A percentile compares a stretch with the other conserved stretches of the same genome.
phyloP scores from a whole-genome alignment of 2,329 filamentous ascomycete genomes.

The Diplodia mutila region DNA sequence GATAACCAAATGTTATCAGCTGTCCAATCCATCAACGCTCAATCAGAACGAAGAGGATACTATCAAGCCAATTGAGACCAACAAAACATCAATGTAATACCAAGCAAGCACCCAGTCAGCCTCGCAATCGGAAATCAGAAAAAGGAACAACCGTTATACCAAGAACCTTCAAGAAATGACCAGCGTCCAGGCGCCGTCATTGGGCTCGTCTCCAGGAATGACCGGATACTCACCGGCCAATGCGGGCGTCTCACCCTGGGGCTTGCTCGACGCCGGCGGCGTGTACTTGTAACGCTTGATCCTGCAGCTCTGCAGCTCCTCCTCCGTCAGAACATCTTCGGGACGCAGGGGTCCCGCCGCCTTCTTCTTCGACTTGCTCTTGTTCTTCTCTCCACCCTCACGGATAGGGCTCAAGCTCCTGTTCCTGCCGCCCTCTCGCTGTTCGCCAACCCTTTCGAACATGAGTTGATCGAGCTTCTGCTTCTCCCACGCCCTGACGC shows the following conservation, averaged over 20 bases:
- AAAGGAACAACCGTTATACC: neutral
- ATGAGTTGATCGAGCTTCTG: neutral
- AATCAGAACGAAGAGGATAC: neutral
- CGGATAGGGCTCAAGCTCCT: slow-evolving; percentile 31
- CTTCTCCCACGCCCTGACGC: slow-evolving; percentile 7
- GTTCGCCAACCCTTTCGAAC: neutral
- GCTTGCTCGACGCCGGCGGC: slow-evolving; percentile 27
- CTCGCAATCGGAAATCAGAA: neutral
- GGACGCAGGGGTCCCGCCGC: neutral
- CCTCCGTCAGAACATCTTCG: neutral
- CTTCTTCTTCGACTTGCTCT: slow-evolving; percentile 9
- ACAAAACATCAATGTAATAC: neutral
- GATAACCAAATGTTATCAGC: neutral
- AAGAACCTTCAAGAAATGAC: neutral
- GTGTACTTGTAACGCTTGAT: slow-evolving; percentile 38
- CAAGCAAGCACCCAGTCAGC: neutral
- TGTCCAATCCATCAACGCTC: neutral
- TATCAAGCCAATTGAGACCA: neutral
- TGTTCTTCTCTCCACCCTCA: slow-evolving; percentile 11
- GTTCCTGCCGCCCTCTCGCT: slow-evolving; percentile 27
- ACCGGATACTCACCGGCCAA: neutral
- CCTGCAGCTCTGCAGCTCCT: slow-evolving; percentile 3
- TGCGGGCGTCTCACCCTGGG: neutral
- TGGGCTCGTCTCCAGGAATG: neutral
- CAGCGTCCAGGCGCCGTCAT: neutral